Evolutionary conservation across 2,329 filamentous ascomycete species (phyloP).

Genomic region (Dactylellina parvicollis): DNA sequence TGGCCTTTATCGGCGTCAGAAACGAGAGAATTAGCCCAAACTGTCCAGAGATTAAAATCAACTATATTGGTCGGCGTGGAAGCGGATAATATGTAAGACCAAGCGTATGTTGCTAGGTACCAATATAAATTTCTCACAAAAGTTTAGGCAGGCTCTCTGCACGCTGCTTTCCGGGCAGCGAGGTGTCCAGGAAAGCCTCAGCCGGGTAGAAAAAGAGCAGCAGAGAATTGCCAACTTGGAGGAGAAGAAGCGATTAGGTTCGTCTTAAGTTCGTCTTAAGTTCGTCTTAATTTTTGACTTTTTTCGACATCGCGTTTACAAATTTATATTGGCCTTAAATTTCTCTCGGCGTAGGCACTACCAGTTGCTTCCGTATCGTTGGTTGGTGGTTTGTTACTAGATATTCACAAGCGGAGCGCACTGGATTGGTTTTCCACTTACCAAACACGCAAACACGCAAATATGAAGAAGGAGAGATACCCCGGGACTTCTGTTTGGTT

Average conservation of each 20-base stretch:
- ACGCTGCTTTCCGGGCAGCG: too few species aligned
- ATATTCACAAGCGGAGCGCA: not conserved
- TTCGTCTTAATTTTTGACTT: too few species aligned
- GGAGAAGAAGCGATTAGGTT: constrained; percentile 23
- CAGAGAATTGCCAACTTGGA: too few species aligned
- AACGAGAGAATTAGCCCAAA: constrained; percentile 10
- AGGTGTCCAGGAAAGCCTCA: too few species aligned
- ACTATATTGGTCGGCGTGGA: constrained; percentile 8
- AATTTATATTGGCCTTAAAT: too few species aligned
- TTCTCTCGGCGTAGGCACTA: too few species aligned
- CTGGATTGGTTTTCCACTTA: constrained; percentile 24
- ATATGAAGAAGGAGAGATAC: constrained; percentile 8
- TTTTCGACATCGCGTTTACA: too few species aligned
- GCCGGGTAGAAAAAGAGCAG: too few species aligned
- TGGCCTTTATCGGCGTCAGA: constrained; percentile 27
- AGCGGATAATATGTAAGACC: constrained; percentile 20
- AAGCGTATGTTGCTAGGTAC: not conserved
- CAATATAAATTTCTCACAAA: not conserved
- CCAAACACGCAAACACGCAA: not conserved
- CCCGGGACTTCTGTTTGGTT: constrained; percentile 22
- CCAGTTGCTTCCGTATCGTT: too few species aligned
- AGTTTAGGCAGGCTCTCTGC: too few species aligned
- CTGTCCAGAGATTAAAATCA: constrained; percentile 16
- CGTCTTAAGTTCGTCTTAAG: not conserved
- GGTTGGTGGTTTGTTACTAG: too few species aligned